Evolutionary conservation across 805 yeast genomes (phyloP).

Genomic region (Starmerella apis): DNA sequence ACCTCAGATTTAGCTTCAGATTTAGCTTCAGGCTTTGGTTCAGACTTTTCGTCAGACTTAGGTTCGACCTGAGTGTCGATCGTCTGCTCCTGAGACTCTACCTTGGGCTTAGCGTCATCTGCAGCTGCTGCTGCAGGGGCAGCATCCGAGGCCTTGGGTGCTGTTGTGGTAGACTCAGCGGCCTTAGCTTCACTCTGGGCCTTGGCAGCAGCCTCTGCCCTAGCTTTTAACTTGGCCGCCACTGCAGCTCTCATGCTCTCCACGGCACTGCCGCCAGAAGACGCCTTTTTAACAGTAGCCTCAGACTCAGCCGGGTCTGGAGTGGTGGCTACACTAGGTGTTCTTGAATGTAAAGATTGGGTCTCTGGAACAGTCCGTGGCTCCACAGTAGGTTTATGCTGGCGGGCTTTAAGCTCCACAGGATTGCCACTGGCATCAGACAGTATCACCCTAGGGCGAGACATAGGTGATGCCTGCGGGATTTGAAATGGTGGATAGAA

Average conservation of each 20-base stretch:
- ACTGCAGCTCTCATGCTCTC: constrained; percentile 13
- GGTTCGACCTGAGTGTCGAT: constrained; percentile 10
- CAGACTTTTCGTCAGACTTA: constrained; percentile 17
- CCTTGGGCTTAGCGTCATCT: constrained; percentile 6
- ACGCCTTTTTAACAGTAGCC: constrained; percentile 10
- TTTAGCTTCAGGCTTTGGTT: constrained; percentile 9
- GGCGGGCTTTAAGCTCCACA: constrained; percentile 7
- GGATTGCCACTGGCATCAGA: constrained; percentile 17
- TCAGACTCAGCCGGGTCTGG: constrained; percentile 2
- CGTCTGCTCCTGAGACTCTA: constrained; percentile 3
- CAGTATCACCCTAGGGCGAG: constrained; percentile 10
- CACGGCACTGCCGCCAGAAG: constrained; percentile 14
- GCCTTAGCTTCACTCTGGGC: constrained; percentile 1
- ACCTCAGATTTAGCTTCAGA: constrained; percentile 16
- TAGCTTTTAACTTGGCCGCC: constrained; percentile 12
- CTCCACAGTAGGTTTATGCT: neutral
- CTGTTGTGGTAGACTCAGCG: no score
- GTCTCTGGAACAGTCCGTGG: neutral
- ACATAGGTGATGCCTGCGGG: neutral
- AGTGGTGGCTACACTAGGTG: neutral
- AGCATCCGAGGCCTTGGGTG: constrained; percentile 4
- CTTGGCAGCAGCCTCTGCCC: constrained; percentile 20
- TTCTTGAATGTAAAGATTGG: neutral
- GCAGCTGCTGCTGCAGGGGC: constrained; percentile 5
- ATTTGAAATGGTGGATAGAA: constrained; percentile 1